Evolutionary conservation across 2,329 filamentous ascomycete species (phyloP), one percentile per base, ranked within the genome.

Genomic region (Aspergillus phoenicis): DNA sequence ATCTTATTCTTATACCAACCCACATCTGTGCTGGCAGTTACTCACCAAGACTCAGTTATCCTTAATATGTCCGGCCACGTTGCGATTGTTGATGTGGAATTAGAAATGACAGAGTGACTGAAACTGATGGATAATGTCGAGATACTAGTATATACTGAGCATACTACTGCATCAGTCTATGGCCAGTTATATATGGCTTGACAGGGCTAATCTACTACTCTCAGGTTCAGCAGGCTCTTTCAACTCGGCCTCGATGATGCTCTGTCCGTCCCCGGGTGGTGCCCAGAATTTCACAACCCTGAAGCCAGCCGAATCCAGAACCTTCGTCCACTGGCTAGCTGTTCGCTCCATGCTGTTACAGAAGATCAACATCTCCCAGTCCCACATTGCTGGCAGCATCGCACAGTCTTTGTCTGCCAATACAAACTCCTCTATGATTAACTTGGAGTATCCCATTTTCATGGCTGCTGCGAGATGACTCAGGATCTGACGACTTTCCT

Each of bases 331-430:
- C 10, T 45, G 41, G 10, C 41, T 45, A 7, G 20, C 41, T 5
- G 20, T 45, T 22, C 41, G 41, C 8, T 45, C 41, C 41, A 45
- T 45, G 41, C 49, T 52, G 26, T 52, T 52, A 17, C 49, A 52
- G 28, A 52, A 52, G 5, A 36, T 28, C n/a, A 52, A 52, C 49
- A 52, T 52, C 28, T 52, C 49, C 49, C 49, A 52, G 28, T 52
- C 49, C 49, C 49, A 52, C 49, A 52, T 52, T 13, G 49, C 28
- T 2, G 49, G 49, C 26, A 52, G 28, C 49, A 52, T 52, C n/a
- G 28, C 49, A 6, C 49, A 52, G 5, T 36, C 17, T n/a, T 36
- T 52, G 20, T 52, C 49, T 3, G 49, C 28, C 8, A 52, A 17
- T 20, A 52, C 49, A 8, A 52, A 52, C 5, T 36, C 49, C 28